Base-by-base conservation (phyloP, 73 alveolate species). In the Stentor roeselii region DNA sequence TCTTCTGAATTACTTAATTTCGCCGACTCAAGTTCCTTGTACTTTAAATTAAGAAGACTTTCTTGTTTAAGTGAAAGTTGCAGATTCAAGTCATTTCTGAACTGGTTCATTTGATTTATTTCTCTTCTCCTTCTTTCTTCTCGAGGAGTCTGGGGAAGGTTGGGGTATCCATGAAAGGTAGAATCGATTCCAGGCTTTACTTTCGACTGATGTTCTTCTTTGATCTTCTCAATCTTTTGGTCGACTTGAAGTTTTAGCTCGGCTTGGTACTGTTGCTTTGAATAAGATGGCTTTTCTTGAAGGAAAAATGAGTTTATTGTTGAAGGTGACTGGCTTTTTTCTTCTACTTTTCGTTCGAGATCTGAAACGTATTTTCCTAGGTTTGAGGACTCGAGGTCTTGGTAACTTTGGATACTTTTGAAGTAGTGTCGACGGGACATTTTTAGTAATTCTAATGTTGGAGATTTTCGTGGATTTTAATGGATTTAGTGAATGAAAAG, bases 111-210 rank as follows among this genome's bases (percentile, higher is more conserved):
- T 11, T 11, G 6, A 11, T 50, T 21, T 11, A 50, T 6, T 50
- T 50, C 67, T 50, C 67, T 50, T 50, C 21, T 6, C 21, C 67
- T 50, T 50, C 67, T 50, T 11, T 11, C 21, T 11, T 50, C 6
- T 11, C 30, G 67, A 30, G 80, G 80, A 30, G 80, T 67, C 34
- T 67, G 41, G 11, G 80, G 80, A 67, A 67, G 21, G 41, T 67
- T 67, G 21, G 80, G 80, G 2, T 67, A 67, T 2, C 80, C 80
- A 67, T 67, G 80, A 67, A 67, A 67, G 34, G 21, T 40, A 36
- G 21, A 36, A 21, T 36, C 21, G 2, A 67, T 67, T 40, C 50
- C 80, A 67, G 80, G 80, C 21, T 50, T 50, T 50, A 50, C 6
- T 50, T 50, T 50, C n/a, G n/a, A n/a, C n/a, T n/a, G n/a, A n/a